Evolutionary conservation across 2,329 filamentous ascomycete genomes (phyloP), one percentile per base, ranked within the genome.

Genomic region (Talaromyces sp.): DNA sequence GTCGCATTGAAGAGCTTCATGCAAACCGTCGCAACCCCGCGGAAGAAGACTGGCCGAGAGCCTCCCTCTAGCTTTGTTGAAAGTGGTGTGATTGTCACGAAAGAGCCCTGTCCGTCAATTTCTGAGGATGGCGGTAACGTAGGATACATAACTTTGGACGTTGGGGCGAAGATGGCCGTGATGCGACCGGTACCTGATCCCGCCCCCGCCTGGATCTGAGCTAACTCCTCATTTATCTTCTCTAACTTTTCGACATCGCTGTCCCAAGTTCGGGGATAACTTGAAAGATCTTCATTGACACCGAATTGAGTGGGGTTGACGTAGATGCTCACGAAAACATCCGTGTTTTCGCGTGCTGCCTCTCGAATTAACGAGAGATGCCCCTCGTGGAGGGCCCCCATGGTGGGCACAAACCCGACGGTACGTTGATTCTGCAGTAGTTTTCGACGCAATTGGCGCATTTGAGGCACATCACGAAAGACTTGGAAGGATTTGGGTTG

Each of bases 241-340:
- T 84, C 80, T 36, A 99, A 75, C 61, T 84, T 82, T 14, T 79
- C 77, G 47, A 89, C 77, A 71, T 99, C 94, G 36, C 82, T 74
- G 13, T 88, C 86, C 91, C 92, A 96, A 2, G 92, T 97, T 51
- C 90, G 86, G 0, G 94, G 94, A 71, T 99, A 99, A 58, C 86
- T 91, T 39, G 83, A 84, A 17, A 99, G 80, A 69, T 99, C 94
- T 73, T 99, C 94, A 51, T 86, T 83, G 19, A 90, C 78, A 29
- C 93, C 93, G 70, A 99, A 99, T 74, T 99, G 94, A 1, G 94
- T 94, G 3, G 94, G 94, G 73, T 99, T 99, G 67, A 99, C 89
- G 72, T 93, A 99, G 63, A 97, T 87, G 69, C 88, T 91, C 51
- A 99, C 89, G 56, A 97, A 86, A 51, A 97, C 89, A 63, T 91